Base-by-base conservation (phyloP, 2,329 filamentous ascomycete species). In the Fusarium longipes region DNA sequence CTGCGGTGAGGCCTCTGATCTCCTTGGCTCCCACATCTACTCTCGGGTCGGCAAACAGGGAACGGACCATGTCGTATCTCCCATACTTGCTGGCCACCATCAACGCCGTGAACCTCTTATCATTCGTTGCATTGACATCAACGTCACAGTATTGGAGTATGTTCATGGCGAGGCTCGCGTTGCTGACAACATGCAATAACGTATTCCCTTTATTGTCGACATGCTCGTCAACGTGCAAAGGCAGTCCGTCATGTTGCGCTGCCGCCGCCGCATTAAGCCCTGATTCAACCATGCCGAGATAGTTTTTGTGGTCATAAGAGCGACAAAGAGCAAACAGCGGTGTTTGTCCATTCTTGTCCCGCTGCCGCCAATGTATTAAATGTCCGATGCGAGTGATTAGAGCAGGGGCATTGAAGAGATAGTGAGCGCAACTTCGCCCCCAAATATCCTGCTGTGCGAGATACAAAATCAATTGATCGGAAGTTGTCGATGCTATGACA, bases 61-160 rank as follows among this genome's bases (percentile, higher is more conserved):
- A 89, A 59, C 94, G 86, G 18, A 99, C 95, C 83, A 97, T 93
- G 72, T 98, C 96, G 53, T 97, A 91, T 65, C 96, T 88, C 32
- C 96, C 96, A 75, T 98, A 99, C 77, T 99, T 99, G 85, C 95
- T 98, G 9, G 95, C 95, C 65, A 99, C 91, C 96, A 99, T 99
- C 57, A 99, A 83, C 3, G 96, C 90, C 0, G 96, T 99, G 75
- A 99, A 98, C 45, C 88, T 91, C 80, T 93, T 97, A 72, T 98
- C 94, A 74, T 99, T 99, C 10, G 90, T 91, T 10, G 95, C 94
- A 78, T 99, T 99, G 55, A 95, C 92, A 75, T 99, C 93, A n/a
- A 93, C 91, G 70, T 99, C 96, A 78, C 94, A 97, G 61, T 90
- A 87, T 56, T 91, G 86, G 33, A 99, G 82, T 38, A 98, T 91